Evolutionary conservation across 169 alveolate genomes (phyloP).

Genomic region (Toxoplasma gondii): DNA sequence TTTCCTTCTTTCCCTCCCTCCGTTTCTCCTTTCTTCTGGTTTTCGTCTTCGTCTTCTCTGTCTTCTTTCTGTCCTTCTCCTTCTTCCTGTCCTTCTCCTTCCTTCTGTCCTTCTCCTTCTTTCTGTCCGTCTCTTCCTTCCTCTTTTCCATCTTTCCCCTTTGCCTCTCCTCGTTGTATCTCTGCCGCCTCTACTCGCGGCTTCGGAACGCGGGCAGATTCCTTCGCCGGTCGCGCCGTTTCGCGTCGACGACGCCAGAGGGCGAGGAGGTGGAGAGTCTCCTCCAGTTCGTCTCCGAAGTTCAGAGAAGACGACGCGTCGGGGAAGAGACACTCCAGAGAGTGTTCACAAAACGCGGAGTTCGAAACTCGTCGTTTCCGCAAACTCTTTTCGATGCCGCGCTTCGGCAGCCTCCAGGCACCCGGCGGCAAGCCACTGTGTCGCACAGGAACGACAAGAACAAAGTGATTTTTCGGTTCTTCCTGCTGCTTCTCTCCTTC

Average conservation of each 20-base stretch:
- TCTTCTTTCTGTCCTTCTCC: background rate
- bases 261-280: background rate
- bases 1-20: too few species aligned
- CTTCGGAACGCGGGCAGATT: background rate
- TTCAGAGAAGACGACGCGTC: background rate
- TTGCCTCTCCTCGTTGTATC: background rate
- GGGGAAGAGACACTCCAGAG: background rate
- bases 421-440: background rate
- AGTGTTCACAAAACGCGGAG: background rate
- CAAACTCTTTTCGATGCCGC: background rate
- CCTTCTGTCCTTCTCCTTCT: background rate
- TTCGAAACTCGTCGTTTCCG: background rate
- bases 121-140: background rate
- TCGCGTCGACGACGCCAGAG: background rate
- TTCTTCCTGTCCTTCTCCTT: too few species aligned
- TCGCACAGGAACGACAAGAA: background rate
- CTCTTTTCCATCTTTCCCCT: background rate
- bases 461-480: background rate
- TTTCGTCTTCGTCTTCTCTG: background rate
- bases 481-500: background rate
- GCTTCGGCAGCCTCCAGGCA: background rate
- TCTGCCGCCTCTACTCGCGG: background rate
- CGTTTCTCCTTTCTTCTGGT: background rate
- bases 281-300: background rate
- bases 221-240: background rate